Conservation (phyloP, 208 protist genomes). For the Trichomonas tenax region DNA sequence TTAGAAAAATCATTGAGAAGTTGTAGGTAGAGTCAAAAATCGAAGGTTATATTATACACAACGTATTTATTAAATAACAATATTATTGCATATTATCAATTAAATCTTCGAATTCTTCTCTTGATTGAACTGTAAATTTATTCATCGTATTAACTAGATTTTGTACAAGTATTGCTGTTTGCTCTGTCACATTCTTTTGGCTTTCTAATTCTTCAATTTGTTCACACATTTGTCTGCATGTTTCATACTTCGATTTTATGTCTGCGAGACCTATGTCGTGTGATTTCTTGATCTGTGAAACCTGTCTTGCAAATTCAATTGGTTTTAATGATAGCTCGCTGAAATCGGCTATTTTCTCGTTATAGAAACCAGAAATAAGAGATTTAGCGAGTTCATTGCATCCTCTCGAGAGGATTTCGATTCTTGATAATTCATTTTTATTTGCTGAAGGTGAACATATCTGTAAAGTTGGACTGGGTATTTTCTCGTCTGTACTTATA, state of each 20-base stretch:
- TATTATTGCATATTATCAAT: neutral
- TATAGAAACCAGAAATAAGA: neutral
- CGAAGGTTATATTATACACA: too few species aligned
- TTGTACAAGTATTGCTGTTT: neutral
- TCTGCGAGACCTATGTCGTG: neutral
- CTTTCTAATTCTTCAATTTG: neutral
- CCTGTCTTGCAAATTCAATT: neutral
- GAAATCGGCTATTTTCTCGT: neutral
- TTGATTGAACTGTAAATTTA: neutral
- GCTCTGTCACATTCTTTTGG: neutral
- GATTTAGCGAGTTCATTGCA: neutral
- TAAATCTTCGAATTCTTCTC: neutral
- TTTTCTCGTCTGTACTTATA: neutral
- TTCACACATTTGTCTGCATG: neutral
- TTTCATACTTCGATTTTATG: neutral
- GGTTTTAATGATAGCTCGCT: neutral
- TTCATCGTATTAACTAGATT: neutral
- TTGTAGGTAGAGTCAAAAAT: too few species aligned
- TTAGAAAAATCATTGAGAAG: too few species aligned
- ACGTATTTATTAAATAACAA: too few species aligned
- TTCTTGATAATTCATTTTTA: neutral
- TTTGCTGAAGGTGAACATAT: neutral
- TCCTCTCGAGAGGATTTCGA: neutral
- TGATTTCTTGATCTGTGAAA: neutral
- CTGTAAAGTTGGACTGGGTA: neutral